A percentile compares a stretch with the other conserved stretches of the same genome.
These are phyloP conservation scores for Aureobasidium subglaciale DNA, from an alignment of 2,329 filamentous ascomycete species.

Conservation along the genomic window DNA sequence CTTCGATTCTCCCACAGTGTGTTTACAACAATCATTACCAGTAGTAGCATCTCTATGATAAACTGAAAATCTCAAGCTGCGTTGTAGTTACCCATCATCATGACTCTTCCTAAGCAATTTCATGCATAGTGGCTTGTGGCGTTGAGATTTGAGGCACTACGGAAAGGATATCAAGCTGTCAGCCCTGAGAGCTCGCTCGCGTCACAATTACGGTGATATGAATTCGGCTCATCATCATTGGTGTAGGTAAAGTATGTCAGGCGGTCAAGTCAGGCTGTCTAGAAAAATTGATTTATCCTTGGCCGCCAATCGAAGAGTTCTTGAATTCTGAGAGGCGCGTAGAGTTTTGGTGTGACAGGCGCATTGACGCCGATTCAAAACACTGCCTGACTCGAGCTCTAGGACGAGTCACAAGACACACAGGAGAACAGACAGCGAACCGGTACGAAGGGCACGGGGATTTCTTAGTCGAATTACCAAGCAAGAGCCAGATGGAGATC, in stretches of 20 bases:
- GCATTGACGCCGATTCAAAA: neutral
- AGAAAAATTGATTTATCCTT: no score
- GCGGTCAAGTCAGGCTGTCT: no score
- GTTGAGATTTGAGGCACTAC: conserved; percentile 11
- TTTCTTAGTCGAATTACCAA: conserved; percentile 4
- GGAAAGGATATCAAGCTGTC: conserved; percentile 4
- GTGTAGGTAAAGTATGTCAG: neutral
- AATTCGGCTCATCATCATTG: neutral
- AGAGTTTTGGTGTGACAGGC: conserved; percentile 12
- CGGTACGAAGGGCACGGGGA: conserved; percentile 5
- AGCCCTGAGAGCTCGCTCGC: neutral
- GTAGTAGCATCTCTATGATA: no score
- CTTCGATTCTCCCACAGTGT: no score
- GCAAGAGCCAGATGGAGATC: conserved; percentile 3
- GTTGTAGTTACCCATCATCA: no score
- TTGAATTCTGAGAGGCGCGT: neutral
- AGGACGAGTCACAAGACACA: conserved; percentile 1
- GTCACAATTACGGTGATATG: neutral
- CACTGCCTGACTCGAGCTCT: conserved; percentile 3
- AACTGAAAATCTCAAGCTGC: no score
- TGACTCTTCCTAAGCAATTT: conserved; percentile 1
- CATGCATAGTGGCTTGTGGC: conserved; percentile 3
- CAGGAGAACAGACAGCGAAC: neutral
- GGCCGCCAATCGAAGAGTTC: neutral
- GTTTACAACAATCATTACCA: no score